Conservation (phyloP, 225 moss, liverwort and hornwort genomes). For the Physcomitrellopsis africana region DNA sequence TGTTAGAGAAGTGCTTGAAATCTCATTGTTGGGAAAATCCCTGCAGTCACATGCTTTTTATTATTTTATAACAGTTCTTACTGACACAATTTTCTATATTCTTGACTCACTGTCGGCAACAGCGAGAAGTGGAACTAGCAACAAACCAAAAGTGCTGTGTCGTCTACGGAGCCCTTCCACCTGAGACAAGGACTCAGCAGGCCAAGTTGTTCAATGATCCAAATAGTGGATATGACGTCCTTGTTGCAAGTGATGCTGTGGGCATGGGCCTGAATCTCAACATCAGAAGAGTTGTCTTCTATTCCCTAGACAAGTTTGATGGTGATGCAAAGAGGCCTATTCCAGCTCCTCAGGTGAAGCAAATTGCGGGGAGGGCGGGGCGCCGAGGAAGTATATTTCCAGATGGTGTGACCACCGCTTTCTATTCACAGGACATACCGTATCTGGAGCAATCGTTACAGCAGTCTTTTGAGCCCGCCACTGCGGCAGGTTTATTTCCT, state of each 20-base stretch:
- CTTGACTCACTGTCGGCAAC: slow-evolving; percentile 25
- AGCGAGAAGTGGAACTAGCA: slow-evolving; percentile 90
- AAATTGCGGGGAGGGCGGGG: slow-evolving; percentile 97
- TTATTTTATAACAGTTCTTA: neutral
- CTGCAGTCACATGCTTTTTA: neutral
- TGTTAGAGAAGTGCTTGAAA: neutral
- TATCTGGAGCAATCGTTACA: slow-evolving; percentile 71
- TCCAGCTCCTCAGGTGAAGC: slow-evolving; percentile 88
- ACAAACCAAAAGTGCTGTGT: slow-evolving; percentile 94
- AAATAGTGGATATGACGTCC: slow-evolving; percentile 79
- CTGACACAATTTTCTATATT: slow-evolving; percentile 20
- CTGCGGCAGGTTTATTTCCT: slow-evolving; percentile 90
- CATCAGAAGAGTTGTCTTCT: slow-evolving; percentile 92
- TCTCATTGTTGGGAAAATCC: neutral
- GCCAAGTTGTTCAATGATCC: slow-evolving; percentile 93
- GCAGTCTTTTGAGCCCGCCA: slow-evolving; percentile 73
- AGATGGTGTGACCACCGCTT: slow-evolving; percentile 89
- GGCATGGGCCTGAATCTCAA: slow-evolving; percentile 98
- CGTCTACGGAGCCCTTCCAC: slow-evolving; percentile 96
- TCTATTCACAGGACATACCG: slow-evolving; percentile 79
- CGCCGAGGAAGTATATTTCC: slow-evolving; percentile 91
- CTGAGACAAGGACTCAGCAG: slow-evolving; percentile 97
- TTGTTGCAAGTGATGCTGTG: slow-evolving; percentile 97
- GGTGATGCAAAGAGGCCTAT: slow-evolving; percentile 90
- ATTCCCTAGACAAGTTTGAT: slow-evolving; percentile 91